Evolutionary conservation across 108 stramenopile species (phyloP).

Genomic region (Pelagomonas calceolata): DNA sequence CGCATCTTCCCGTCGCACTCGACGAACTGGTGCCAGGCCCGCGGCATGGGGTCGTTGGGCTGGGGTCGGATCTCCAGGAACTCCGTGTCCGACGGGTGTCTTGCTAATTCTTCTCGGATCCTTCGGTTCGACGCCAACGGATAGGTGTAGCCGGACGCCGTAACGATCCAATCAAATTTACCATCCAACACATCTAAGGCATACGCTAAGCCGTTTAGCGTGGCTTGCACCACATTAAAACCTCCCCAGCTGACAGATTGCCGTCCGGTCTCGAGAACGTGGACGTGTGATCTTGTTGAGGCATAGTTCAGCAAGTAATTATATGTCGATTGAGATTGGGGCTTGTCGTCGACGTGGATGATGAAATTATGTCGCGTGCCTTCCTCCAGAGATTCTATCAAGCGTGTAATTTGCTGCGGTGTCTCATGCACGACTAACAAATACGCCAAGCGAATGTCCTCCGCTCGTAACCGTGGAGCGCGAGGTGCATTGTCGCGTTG

Average conservation of each 20-base stretch:
- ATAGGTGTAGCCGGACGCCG: constrained; percentile 75
- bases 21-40: constrained; percentile 78
- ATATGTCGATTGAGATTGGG: constrained; percentile 48
- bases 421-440: constrained; percentile 71
- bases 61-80: constrained; percentile 58
- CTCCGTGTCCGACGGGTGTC: constrained; percentile 69
- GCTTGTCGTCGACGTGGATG: constrained; percentile 78
- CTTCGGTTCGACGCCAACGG: constrained; percentile 74
- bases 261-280: constrained; percentile 15
- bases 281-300: constrained; percentile 4
- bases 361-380: constrained; percentile 48
- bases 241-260: constrained; percentile 83
- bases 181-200: constrained; percentile 24
- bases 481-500: no score
- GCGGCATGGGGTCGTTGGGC: constrained; percentile 32
- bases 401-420: constrained; percentile 59
- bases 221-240: constrained; percentile 83
- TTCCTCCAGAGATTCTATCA: constrained; percentile 61
- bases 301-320: constrained; percentile 28
- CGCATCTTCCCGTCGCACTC: constrained; percentile 87
- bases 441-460: constrained; percentile 63
- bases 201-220: constrained; percentile 54
- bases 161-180: constrained; percentile 49
- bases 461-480: constrained; percentile 35
- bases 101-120: constrained; percentile 65